Percentiles rank a stretch among this genome's conserved stretches.
phyloP scores from a whole-genome alignment of 345 rosid genomes.

The Brassica napus region DNA sequence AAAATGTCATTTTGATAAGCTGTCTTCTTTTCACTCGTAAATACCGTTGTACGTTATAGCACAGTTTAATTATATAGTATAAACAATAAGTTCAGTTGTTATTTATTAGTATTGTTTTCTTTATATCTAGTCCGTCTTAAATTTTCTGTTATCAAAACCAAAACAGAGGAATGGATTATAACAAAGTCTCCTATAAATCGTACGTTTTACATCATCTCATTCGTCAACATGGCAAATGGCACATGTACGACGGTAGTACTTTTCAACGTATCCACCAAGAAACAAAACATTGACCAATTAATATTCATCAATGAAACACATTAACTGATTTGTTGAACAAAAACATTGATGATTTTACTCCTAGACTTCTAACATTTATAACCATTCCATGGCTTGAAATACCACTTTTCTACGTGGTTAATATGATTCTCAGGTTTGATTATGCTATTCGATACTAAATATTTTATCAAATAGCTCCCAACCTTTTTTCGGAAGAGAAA shows the following conservation, averaged over 20 bases:
- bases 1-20: slow-evolving; percentile 6
- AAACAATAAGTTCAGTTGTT: neutral
- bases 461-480: neutral
- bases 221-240: neutral
- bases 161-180: neutral
- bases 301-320: neutral
- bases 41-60: slow-evolving; percentile 27
- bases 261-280: neutral
- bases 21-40: slow-evolving; percentile 7
- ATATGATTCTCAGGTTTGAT: neutral
- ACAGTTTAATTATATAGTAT: neutral
- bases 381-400: neutral
- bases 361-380: neutral
- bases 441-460: neutral
- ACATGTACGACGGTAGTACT: neutral
- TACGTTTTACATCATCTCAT: neutral
- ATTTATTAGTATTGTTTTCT: neutral
- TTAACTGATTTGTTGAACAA: neutral
- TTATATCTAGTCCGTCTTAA: neutral
- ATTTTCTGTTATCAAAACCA: neutral
- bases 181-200: neutral
- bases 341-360: neutral
- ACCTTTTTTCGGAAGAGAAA: neutral
- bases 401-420: neutral
- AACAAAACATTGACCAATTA: neutral